A percentile compares a stretch with the other conserved stretches of the same genome.
phyloP scores from a whole-genome alignment of 169 alveolate genomes.

The Cryptosporidium parvum region DNA sequence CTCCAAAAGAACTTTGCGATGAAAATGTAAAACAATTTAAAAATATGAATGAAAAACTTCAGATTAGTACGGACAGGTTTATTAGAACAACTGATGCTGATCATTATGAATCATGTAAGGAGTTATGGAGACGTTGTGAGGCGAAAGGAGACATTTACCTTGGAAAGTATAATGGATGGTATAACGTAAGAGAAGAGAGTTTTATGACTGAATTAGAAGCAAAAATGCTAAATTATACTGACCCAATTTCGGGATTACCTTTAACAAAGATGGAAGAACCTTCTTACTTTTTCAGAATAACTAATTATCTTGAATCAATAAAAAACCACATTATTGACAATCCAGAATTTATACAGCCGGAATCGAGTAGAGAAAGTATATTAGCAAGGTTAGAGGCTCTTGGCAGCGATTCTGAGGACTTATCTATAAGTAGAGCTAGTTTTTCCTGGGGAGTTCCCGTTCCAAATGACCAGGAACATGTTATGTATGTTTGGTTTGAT shows the following conservation, averaged over 20 bases:
- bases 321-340: conserved; percentile 82
- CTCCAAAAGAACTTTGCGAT: conserved; percentile 89
- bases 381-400: conserved; percentile 85
- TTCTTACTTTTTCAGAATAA: conserved; percentile 90
- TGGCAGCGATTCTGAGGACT: conserved; percentile 83
- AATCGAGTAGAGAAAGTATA: conserved; percentile 83
- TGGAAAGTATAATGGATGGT: conserved; percentile 91
- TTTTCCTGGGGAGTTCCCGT: conserved; percentile 94
- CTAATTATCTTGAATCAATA: conserved; percentile 86
- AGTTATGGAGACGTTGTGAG: conserved; percentile 84
- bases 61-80: conserved; percentile 82
- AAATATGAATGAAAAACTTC: conserved; percentile 73
- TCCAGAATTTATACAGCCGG: conserved; percentile 85
- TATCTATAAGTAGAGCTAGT: conserved; percentile 89
- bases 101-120: conserved; percentile 85
- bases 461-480: conserved; percentile 86
- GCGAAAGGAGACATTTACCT: conserved; percentile 87
- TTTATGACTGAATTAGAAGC: conserved; percentile 92
- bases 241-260: conserved; percentile 87
- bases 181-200: conserved; percentile 92
- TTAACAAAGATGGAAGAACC: conserved; percentile 88
- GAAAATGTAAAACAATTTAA: conserved; percentile 41
- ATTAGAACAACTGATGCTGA: conserved; percentile 88
- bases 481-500: conserved; percentile 97
- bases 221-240: conserved; percentile 86